Evolutionary conservation across 2,329 filamentous ascomycete species (phyloP).

Genomic region (Coniella vitis): DNA sequence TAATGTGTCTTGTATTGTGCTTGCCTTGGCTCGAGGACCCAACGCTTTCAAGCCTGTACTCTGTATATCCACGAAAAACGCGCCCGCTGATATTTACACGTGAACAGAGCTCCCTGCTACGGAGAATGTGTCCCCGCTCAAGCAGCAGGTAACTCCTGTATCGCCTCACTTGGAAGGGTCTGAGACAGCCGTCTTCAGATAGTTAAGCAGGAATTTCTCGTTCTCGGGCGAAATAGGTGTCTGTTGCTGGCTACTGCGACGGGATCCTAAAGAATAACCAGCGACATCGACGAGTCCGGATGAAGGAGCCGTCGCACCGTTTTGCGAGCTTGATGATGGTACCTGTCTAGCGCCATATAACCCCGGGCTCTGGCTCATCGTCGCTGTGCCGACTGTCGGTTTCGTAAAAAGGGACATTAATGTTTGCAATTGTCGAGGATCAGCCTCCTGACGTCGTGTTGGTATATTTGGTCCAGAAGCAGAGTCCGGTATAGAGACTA

Average conservation of each 20-base stretch:
- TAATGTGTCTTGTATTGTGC: no score
- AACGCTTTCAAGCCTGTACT: background rate
- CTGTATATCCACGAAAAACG: background rate
- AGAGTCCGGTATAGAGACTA: slow-evolving; percentile 23
- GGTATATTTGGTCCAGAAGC: slow-evolving; percentile 23
- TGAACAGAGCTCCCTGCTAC: no score
- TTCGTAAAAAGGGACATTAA: slow-evolving; percentile 59
- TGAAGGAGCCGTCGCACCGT: slow-evolving; percentile 1
- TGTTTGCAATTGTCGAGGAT: slow-evolving; percentile 36
- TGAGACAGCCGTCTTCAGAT: slow-evolving; percentile 12
- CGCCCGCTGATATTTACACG: background rate
- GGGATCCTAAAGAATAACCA: background rate
- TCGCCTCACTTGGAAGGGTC: slow-evolving; percentile 6
- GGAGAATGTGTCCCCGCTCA: no score
- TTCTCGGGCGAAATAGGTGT: slow-evolving; percentile 14
- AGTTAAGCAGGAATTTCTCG: slow-evolving; percentile 16
- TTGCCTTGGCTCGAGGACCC: background rate
- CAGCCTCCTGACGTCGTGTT: slow-evolving; percentile 29
- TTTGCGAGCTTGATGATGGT: background rate
- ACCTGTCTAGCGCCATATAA: slow-evolving; percentile 17
- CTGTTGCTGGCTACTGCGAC: slow-evolving; percentile 10
- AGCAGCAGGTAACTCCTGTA: background rate
- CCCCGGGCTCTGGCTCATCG: slow-evolving; percentile 26
- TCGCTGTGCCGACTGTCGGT: slow-evolving; percentile 25
- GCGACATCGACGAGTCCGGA: slow-evolving; percentile 2